These are phyloP conservation scores for Oryza officinalis DNA, from an alignment of 176 grass and related monocot genomes.

Conservation along the genomic window DNA sequence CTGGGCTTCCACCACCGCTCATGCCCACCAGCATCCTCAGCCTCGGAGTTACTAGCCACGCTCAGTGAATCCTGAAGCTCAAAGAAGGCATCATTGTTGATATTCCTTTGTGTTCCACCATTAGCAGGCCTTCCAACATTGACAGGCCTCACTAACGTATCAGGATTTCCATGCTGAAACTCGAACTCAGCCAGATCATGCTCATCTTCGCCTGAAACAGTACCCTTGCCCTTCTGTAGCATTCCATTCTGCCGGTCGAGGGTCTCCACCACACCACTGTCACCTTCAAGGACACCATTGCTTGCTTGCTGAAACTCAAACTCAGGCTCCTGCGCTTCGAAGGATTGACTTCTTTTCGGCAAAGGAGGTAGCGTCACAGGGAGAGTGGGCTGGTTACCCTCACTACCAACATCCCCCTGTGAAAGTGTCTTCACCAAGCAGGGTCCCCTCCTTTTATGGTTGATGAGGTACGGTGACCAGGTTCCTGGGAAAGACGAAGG, in stretches of 20 bases:
- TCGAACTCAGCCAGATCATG: conserved; percentile 38
- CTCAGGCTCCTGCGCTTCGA: conserved; percentile 36
- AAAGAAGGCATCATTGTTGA: conserved; percentile 60
- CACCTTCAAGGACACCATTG: conserved; percentile 7
- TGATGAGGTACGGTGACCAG: conserved; percentile 83
- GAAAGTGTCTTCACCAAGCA: conserved; percentile 51
- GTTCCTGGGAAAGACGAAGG: conserved; percentile 70
- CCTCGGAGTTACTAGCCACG: conserved; percentile 52
- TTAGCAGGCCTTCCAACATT: conserved; percentile 33
- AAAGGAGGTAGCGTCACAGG: conserved; percentile 20
- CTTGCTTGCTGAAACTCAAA: conserved; percentile 5
- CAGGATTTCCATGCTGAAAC: conserved; percentile 35
- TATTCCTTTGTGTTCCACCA: conserved; percentile 33
- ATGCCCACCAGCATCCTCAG: conserved; percentile 51
- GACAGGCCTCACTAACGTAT: conserved; percentile 29
- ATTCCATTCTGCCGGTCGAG: conserved; percentile 16
- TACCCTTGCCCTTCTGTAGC: conserved; percentile 32
- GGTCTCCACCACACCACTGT: not conserved
- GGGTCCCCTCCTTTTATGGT: conserved; percentile 80
- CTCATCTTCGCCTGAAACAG: conserved; percentile 19
- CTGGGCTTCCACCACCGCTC: conserved; percentile 56
- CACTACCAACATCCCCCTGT: conserved; percentile 33
- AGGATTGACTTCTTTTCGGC: conserved; percentile 11
- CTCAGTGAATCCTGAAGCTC: conserved; percentile 66
- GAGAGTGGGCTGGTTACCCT: conserved; percentile 11